phyloP scores from a whole-genome alignment of 306 rosid genomes.

The Casuarina cunninghamiana region DNA sequence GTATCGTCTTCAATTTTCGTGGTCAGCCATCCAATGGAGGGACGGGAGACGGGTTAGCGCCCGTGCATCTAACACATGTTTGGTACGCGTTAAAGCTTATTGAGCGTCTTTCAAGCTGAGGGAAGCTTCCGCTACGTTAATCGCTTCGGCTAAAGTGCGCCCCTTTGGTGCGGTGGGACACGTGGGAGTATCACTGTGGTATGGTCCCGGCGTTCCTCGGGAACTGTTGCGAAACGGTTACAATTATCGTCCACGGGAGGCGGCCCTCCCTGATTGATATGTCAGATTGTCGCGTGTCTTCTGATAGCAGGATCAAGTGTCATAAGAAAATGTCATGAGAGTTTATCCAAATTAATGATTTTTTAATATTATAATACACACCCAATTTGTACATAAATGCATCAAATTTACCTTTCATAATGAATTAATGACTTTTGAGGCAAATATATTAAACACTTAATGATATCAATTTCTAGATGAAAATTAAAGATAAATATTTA shows the following conservation, averaged over 20 bases:
- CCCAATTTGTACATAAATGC: too few relatives aligned
- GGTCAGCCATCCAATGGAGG: not conserved
- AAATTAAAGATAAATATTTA: too few relatives aligned
- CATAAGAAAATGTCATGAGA: too few relatives aligned
- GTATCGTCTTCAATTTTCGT: not conserved
- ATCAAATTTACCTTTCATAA: too few relatives aligned
- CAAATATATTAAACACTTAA: too few relatives aligned
- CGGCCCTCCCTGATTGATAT: not conserved
- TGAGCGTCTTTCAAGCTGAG: too few relatives aligned
- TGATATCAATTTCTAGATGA: too few relatives aligned
- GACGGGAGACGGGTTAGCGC: not conserved
- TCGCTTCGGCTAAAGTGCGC: not conserved
- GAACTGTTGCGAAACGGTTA: not conserved
- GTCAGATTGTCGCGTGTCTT: conserved; percentile 5
- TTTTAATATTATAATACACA: too few relatives aligned
- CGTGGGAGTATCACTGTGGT: conserved; percentile 35
- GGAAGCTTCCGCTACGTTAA: too few relatives aligned
- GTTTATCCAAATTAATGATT: too few relatives aligned
- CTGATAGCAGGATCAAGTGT: not conserved
- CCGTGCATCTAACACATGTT: not conserved
- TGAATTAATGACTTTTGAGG: too few relatives aligned
- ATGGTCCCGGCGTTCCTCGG: too few relatives aligned
- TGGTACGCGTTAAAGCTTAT: not conserved
- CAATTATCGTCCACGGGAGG: not conserved
- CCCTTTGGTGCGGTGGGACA: not conserved